Conservation (phyloP, 495 filamentous ascomycete genomes). For the Acidomyces sp. region DNA sequence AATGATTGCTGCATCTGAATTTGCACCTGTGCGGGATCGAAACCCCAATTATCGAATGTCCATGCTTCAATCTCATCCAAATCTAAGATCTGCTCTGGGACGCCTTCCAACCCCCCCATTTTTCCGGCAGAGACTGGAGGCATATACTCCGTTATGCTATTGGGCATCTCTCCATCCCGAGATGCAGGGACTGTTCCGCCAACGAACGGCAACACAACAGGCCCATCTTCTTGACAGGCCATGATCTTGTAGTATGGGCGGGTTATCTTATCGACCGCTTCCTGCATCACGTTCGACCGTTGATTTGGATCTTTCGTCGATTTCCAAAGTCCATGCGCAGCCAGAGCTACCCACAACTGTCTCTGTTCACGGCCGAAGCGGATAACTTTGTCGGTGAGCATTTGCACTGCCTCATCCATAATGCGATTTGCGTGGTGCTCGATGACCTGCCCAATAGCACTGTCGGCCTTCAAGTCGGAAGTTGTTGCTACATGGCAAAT, state of each 20-base stretch:
- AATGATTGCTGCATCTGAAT: too few relatives aligned
- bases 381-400: conserved; percentile 11
- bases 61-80: conserved; percentile 8
- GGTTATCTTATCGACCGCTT: conserved; percentile 19
- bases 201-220: not conserved
- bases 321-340: conserved; percentile 11
- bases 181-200: not conserved
- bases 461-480: conserved; percentile 5
- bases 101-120: not conserved
- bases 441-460: conserved; percentile 7
- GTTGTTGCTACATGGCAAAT: conserved; percentile 14
- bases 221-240: conserved; percentile 17
- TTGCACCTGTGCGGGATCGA: too few relatives aligned
- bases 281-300: conserved; percentile 13
- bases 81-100: not conserved
- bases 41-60: conserved; percentile 1
- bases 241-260: conserved; percentile 20
- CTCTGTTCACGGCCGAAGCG: conserved; percentile 14
- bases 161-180: conserved; percentile 2
- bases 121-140: not conserved
- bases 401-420: conserved; percentile 8
- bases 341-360: conserved; percentile 15
- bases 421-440: conserved; percentile 10
- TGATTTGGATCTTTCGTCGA: conserved; percentile 7
- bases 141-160: conserved; percentile 1